Base-by-base conservation (phyloP, 164 flowering plant genomes). In the Amborella trichopoda region DNA sequence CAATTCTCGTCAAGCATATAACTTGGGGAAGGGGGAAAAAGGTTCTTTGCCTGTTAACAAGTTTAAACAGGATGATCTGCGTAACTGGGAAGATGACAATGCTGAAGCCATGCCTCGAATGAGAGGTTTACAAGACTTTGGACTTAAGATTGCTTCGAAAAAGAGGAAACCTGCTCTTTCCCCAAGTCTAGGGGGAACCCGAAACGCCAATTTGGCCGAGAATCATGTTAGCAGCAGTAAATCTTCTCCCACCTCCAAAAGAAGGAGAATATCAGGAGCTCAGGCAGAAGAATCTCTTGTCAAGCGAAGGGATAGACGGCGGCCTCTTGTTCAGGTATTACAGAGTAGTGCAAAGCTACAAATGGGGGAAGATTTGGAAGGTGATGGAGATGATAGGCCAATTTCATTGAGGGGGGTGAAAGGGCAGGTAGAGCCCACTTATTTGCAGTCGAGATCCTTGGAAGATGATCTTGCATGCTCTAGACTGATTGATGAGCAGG, bases 81-180 rank as follows among this genome's bases (percentile, higher is more conserved):
- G 6, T 4, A 16, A 16, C 11, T 27, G 50, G 50, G 50, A 46
- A 27, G 94, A 90, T 69, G 98, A 86, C 67, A 91, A 86, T 49
- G 64, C 55, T 17, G 82, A 81, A 63, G 85, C 87, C 39, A 60
- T 47, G 27, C 76, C 75, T 72, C 83, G 93, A 1, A 86, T 87
- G 96, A 80, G 77, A 68, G 96, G 93, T 33, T 81, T 87, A 53
- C 71, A 84, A 50, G 95, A 87, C 52, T 63, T 84, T 13, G 89
- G 86, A 11, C 61, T 72, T 28, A 68, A 64, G 27, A 59, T 68
- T 37, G 61, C 33, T 19, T n/a, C 32, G 17, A 48, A 65, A 10
- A 67, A 70, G 48, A 56, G 54, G 50, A 62, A 60, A 24, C 42
- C 37, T 27, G 28, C 25, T 42, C 20, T 47, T 6, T 28, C 21